Base-by-base conservation (phyloP, 2,329 filamentous ascomycete genomes). In the Claviceps maximensis region DNA sequence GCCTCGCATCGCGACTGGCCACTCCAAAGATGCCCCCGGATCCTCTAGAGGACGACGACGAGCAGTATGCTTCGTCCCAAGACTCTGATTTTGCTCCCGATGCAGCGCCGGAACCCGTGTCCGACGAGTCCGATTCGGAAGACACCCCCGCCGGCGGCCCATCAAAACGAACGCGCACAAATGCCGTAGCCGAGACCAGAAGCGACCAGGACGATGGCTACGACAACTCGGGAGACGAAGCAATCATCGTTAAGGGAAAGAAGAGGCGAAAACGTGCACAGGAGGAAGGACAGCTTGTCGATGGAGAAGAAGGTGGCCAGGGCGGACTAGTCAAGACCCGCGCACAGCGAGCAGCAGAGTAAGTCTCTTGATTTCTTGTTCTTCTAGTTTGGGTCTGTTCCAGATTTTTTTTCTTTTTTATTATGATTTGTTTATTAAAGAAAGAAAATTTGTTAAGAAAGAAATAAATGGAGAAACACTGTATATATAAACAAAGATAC, bases 81-180 rank as follows among this genome's bases (percentile, higher is more conserved):
- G 85, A 89, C 63, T 86, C 84, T 10, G 84, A 88, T 62, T 88
- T 88, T 56, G 77, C 82, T 25, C 79, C 78, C n/a, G 81, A 80
- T 47, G 72, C 73, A 19, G 74, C 63, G 29, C 62, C 67, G n/a
- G 72, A 71, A 33, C 74, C 70, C 17, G 71, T 67, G 15, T 74
- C 73, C 0, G 72, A 75, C 5, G 71, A 69, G 12, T 78, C 77
- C 5, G 80, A 77, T 53, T 75, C 75, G 8, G 75, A 75, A 38
- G 66, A 66, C 47, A 69, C 67, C 23, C 17, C 27, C 45, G 60
- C 63, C 38, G 62, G 63, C 49, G 53, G 55, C 19, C 55, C 58
- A 19, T 58, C 59, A 54, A 65, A 65, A 51, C 60, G 58, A 51
- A 58, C 55, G 36, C 58, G 50, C n/a, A 44, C 54, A 47, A 54